Percentiles rank a stretch among this genome's conserved stretches.
Evolutionary conservation across 78 protist genomes (phyloP).

Genomic region (Dictyostelium purpureum): DNA sequence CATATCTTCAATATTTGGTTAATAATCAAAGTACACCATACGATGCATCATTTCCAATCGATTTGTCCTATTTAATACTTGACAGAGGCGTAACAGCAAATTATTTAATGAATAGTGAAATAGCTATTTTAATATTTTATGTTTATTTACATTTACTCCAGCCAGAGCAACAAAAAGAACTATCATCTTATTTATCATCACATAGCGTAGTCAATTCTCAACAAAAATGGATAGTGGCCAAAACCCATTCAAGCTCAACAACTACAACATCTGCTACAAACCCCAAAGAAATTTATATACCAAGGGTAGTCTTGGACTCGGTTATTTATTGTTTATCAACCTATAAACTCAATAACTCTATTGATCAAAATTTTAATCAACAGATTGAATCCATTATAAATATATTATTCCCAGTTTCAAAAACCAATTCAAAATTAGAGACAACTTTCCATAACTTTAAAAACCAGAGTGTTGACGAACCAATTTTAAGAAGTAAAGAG

Average conservation of each 20-base stretch:
- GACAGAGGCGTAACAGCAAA: slow-evolving; percentile 13
- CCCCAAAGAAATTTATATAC: not conserved
- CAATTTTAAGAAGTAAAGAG: not conserved
- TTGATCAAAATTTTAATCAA: not conserved
- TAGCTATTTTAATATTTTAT: not conserved
- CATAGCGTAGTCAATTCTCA: not conserved
- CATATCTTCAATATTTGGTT: slow-evolving; percentile 32
- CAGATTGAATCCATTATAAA: not conserved
- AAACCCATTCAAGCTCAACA: not conserved
- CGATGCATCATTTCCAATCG: slow-evolving; percentile 12
- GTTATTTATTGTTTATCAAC: slow-evolving; percentile 5
- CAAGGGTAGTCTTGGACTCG: slow-evolving; percentile 2
- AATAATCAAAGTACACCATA: not conserved
- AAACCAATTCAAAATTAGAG: not conserved
- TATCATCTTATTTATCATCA: not conserved
- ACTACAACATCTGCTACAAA: not conserved
- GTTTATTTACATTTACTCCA: not conserved
- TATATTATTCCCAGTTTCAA: not conserved
- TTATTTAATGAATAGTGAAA: slow-evolving; percentile 7
- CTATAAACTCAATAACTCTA: not conserved
- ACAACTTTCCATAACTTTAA: not conserved
- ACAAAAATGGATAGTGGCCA: not conserved
- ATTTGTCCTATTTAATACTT: not conserved
- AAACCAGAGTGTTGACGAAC: not conserved
- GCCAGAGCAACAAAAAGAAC: not conserved